Conservation (phyloP, 1,139 yeast species). For the Sugiyamaella castrensis region DNA sequence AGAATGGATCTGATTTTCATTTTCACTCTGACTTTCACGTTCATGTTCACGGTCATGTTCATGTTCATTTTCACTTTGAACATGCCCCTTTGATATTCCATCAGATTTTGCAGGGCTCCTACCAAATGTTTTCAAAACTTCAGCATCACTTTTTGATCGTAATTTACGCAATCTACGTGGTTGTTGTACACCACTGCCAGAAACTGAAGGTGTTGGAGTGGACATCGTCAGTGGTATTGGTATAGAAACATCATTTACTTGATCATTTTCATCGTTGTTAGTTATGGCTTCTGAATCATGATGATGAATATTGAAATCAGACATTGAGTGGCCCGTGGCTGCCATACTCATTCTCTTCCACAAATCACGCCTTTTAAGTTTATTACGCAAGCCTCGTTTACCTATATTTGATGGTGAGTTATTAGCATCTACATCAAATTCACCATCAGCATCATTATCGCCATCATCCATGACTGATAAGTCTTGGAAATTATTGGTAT, state of each 20-base stretch:
- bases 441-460: slow-evolving; percentile 4
- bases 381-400: no score
- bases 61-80: neutral
- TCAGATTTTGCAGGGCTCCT: slow-evolving; percentile 14
- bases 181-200: no score
- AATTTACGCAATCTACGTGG: slow-evolving; percentile 15
- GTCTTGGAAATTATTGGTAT: no score
- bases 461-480: neutral
- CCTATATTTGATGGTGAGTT: neutral
- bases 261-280: no score
- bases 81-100: slow-evolving; percentile 1
- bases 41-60: neutral
- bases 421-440: neutral
- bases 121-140: slow-evolving; percentile 17
- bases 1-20: slow-evolving; percentile 15
- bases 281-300: no score
- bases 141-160: slow-evolving; percentile 28
- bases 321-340: no score
- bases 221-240: no score
- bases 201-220: no score
- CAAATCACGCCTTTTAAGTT: no score
- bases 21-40: neutral
- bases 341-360: no score
- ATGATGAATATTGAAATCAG: no score
- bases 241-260: no score